Evolutionary conservation across 768 basidiomycete species (phyloP), one percentile per base, ranked within the genome.

Genomic region (Tylopilus subfusipes): DNA sequence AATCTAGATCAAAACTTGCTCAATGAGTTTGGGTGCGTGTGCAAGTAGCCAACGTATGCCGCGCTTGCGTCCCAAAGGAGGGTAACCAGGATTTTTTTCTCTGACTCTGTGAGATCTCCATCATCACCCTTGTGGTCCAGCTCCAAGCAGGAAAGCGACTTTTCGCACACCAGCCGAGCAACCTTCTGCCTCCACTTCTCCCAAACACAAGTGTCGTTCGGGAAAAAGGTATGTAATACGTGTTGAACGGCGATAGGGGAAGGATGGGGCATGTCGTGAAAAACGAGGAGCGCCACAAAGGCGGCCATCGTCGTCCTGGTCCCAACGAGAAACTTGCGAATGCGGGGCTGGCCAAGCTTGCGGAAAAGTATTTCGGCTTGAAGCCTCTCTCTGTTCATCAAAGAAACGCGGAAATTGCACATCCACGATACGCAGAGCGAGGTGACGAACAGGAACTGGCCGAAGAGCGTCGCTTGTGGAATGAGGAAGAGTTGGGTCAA

Each of bases 391-490:
- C 56, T 58, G 19, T 74, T 72, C 68, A 75, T 54, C 21, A 63
- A 66, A 0, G 68, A 69, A 16, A 72, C 45, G n/a, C 50, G 57
- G 19, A 57, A 62, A n/a, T 67, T 73, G 54, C 72, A 72, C 3
- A 22, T 14, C 72, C 72, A 73, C 3, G 72, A 73, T 2, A 68
- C 58, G 12, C 50, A 62, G 19, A 74, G 61, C 3, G 70, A 66
- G 14, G 53, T 50, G 24, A 73, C 48, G 48, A 74, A 72, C 68
- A 74, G 64, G 48, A 72, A 50, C 49, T 74, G 72, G 10, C 73
- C 70, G 14, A 73, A 69, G 13, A 70, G 57, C 2, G 50, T 52
- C 18, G 63, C 67, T 55, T 70, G 72, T 3, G 72, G 67, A 34
- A 71, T 54, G 40, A 73, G 60, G 33, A 73, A 46, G 16, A 73